A percentile compares a stretch with the other conserved stretches of the same genome.
phyloP scores from a whole-genome alignment of 2,329 filamentous ascomycete genomes.

The Colletotrichum camelliae region DNA sequence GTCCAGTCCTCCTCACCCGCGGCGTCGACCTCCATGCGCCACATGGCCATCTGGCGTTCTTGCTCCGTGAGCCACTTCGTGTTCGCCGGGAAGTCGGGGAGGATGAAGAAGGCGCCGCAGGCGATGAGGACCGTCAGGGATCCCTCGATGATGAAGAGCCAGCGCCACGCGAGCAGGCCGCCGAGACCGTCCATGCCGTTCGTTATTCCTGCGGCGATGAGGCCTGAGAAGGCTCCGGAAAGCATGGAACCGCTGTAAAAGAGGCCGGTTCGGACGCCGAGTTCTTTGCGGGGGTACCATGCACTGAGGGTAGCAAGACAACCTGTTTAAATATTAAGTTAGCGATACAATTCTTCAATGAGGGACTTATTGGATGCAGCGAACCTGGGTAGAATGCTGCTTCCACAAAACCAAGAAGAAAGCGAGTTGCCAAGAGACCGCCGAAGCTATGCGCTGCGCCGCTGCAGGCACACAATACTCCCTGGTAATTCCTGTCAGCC shows the following conservation, averaged over 20 bases:
- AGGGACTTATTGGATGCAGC: slow-evolving; percentile 3
- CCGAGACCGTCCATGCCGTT: slow-evolving; percentile 14
- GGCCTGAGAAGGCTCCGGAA: slow-evolving; percentile 26
- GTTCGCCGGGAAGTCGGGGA: slow-evolving; percentile 35
- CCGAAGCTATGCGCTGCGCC: slow-evolving; percentile 3
- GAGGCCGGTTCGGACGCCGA: slow-evolving; percentile 11
- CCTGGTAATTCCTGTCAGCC: neutral
- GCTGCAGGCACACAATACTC: slow-evolving; percentile 18
- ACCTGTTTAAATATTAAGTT: neutral
- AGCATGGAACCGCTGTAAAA: slow-evolving; percentile 25
- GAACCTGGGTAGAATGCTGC: slow-evolving; percentile 32
- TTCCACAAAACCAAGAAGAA: slow-evolving; percentile 19
- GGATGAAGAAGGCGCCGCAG: slow-evolving; percentile 32
- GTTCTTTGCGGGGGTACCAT: slow-evolving; percentile 16
- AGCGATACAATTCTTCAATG: neutral
- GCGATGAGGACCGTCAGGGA: slow-evolving; percentile 46
- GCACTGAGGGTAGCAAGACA: slow-evolving; percentile 14
- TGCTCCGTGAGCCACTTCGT: slow-evolving; percentile 38
- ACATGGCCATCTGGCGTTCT: slow-evolving; percentile 26
- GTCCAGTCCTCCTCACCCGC: slow-evolving; percentile 28
- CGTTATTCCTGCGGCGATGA: slow-evolving; percentile 24
- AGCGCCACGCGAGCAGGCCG: slow-evolving; percentile 49
- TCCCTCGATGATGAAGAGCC: slow-evolving; percentile 51
- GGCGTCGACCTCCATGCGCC: slow-evolving; percentile 24
- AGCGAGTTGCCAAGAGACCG: slow-evolving; percentile 12